Evolutionary conservation across 2,329 filamentous ascomycete genomes (phyloP).

Genomic region (Rutstroemia sp.): DNA sequence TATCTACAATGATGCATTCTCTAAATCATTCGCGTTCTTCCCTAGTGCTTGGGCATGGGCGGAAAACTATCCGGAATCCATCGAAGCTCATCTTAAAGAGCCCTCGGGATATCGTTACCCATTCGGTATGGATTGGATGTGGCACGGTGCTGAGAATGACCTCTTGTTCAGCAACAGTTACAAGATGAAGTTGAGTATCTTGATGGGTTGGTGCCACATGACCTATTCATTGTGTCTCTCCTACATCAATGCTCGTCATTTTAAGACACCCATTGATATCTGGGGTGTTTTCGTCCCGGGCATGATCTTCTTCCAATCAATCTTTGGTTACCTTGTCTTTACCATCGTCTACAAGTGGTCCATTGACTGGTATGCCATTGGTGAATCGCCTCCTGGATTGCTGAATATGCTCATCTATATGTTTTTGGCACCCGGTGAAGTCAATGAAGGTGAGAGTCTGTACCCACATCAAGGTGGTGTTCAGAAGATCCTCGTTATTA

Average conservation of each 20-base stretch:
- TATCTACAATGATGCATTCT: conserved; percentile 97
- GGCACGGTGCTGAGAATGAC: conserved; percentile 94
- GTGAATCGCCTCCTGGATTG: conserved; percentile 69
- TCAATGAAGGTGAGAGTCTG: conserved; percentile 54
- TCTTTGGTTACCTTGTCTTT: conserved; percentile 92
- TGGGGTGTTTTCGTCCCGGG: conserved; percentile 96
- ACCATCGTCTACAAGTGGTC: conserved; percentile 98
- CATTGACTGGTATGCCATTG: conserved; percentile 68
- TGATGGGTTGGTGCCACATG: conserved; percentile 97
- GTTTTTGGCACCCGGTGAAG: conserved; percentile 80
- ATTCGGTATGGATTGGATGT: conserved; percentile 91
- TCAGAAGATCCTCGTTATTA: conserved; percentile 69
- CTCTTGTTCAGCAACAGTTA: conserved; percentile 95
- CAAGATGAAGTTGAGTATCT: conserved; percentile 99
- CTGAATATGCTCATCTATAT: conserved; percentile 99
- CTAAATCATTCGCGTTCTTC: conserved; percentile 84
- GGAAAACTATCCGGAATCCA: conserved; percentile 54
- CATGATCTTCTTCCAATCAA: conserved; percentile 99
- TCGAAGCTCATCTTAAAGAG: conserved; percentile 59
- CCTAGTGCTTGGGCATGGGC: conserved; percentile 80
- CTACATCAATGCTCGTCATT: conserved; percentile 88
- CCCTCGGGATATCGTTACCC: conserved; percentile 70
- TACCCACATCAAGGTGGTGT: conserved; percentile 71
- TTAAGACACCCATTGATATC: conserved; percentile 90
- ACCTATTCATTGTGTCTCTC: conserved; percentile 94